phyloP scores from a whole-genome alignment of 306 rosid species.

The Prunus salicina region DNA sequence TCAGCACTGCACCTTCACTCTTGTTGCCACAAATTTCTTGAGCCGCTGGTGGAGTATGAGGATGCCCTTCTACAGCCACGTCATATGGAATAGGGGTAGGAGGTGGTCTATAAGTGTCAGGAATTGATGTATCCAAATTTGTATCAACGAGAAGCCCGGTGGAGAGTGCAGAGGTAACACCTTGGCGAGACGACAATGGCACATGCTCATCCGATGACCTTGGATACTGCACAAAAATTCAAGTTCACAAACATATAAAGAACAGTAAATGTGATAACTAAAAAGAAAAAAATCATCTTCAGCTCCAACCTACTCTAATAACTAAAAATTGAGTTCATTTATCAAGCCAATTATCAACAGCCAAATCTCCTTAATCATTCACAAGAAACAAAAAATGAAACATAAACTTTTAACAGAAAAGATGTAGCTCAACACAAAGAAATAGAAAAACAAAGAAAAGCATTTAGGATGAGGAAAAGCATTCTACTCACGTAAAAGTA shows the following conservation, averaged over 20 bases:
- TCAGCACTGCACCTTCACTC: conserved; percentile 38
- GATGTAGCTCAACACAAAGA: background rate
- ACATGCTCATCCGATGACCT: conserved; percentile 75
- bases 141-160: conserved; percentile 78
- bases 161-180: conserved; percentile 50
- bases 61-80: conserved; percentile 37
- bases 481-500: conserved; percentile 57
- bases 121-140: conserved; percentile 80
- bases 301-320: background rate
- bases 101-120: conserved; percentile 86
- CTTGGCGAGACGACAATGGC: conserved; percentile 68
- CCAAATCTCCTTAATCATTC: background rate
- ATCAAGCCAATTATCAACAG: background rate
- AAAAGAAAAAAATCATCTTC: background rate
- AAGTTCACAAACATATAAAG: background rate
- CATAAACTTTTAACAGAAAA: background rate
- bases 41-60: conserved; percentile 55
- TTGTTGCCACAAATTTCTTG: conserved; percentile 55
- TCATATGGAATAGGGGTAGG: conserved; percentile 82
- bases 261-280: background rate
- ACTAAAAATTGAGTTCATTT: background rate
- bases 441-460: conserved; percentile 7
- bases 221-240: conserved; percentile 63
- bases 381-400: background rate
- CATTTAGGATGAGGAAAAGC: conserved; percentile 10